Conservation (phyloP, 2,329 filamentous ascomycete genomes). For the Lachnellula cervina region DNA sequence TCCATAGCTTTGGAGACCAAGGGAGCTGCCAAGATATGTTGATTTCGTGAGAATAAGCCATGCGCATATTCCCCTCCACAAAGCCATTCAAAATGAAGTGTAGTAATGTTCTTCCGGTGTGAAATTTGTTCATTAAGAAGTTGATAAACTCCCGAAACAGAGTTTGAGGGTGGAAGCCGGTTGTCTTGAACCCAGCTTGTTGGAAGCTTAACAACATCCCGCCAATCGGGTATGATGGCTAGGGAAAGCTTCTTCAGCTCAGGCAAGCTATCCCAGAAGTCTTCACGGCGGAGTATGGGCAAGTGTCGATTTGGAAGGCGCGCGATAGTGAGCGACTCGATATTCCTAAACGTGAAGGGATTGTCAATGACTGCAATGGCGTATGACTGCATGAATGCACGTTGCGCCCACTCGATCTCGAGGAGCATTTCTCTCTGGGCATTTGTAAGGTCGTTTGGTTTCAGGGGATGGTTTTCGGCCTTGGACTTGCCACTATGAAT, state of each 20-base stretch:
- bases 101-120: conserved; percentile 45
- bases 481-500: conserved; percentile 7
- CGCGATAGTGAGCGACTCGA: conserved; percentile 58
- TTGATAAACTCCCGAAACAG: conserved; percentile 46
- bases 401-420: conserved; percentile 64
- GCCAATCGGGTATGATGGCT: conserved; percentile 62
- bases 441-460: conserved; percentile 51
- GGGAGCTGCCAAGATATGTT: conserved; percentile 58
- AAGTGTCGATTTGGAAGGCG: conserved; percentile 60
- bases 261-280: conserved; percentile 59
- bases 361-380: conserved; percentile 62
- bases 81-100: conserved; percentile 60
- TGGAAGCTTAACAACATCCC: conserved; percentile 49
- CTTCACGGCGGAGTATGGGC: conserved; percentile 46
- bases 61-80: conserved; percentile 63
- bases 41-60: conserved; percentile 57
- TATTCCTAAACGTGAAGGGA: conserved; percentile 43
- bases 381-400: conserved; percentile 64
- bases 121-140: conserved; percentile 49
- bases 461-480: conserved; percentile 22
- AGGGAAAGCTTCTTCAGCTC: conserved; percentile 51
- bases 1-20: conserved; percentile 34
- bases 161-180: conserved; percentile 45
- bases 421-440: conserved; percentile 65
- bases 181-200: conserved; percentile 46